Conservation (phyloP, 371 early-diverging fungal genomes). For the Cokeromyces recurvatus region DNA sequence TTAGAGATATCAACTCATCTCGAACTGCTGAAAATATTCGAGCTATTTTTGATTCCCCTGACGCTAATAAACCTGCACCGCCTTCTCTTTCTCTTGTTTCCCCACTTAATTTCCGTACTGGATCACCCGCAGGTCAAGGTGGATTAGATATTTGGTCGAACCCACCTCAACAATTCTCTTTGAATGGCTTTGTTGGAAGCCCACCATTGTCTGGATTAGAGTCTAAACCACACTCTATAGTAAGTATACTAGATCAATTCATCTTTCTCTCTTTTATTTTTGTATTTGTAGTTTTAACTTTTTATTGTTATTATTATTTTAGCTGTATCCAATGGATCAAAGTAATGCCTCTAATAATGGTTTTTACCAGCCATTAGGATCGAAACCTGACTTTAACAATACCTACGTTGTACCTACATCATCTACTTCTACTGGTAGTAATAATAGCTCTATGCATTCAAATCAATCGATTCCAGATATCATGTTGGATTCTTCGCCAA, state of each 20-base stretch:
- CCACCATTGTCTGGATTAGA: constrained; percentile 21
- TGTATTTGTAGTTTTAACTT: too few species aligned
- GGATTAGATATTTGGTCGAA: constrained; percentile 18
- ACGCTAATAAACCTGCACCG: constrained; percentile 11
- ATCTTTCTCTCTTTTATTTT: too few species aligned
- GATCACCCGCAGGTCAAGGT: constrained; percentile 8
- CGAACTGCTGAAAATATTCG: constrained; percentile 35
- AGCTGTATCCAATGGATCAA: constrained; percentile 6
- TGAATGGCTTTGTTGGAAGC: constrained; percentile 19
- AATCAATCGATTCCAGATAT: constrained; percentile 28
- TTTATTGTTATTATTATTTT: too few species aligned
- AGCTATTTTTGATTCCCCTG: constrained; percentile 35
- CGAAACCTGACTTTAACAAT: constrained; percentile 6
- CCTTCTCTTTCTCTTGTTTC: constrained; percentile 13
- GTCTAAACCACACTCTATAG: constrained; percentile 17
- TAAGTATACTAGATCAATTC: constrained; percentile 1
- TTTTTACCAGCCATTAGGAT: constrained; percentile 17
- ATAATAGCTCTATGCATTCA: constrained; percentile 38
- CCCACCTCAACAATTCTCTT: constrained; percentile 9
- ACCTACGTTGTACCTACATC: constrained; percentile 22
- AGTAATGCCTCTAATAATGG: constrained; percentile 11
- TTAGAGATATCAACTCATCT: constrained; percentile 37
- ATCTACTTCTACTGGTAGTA: constrained; percentile 37
- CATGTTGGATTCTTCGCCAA: constrained; percentile 18
- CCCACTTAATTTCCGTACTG: constrained; percentile 16